These are phyloP conservation scores for Blastocystis sp. DNA, from an alignment of 352 stramenopile species.

Conservation along the genomic window DNA sequence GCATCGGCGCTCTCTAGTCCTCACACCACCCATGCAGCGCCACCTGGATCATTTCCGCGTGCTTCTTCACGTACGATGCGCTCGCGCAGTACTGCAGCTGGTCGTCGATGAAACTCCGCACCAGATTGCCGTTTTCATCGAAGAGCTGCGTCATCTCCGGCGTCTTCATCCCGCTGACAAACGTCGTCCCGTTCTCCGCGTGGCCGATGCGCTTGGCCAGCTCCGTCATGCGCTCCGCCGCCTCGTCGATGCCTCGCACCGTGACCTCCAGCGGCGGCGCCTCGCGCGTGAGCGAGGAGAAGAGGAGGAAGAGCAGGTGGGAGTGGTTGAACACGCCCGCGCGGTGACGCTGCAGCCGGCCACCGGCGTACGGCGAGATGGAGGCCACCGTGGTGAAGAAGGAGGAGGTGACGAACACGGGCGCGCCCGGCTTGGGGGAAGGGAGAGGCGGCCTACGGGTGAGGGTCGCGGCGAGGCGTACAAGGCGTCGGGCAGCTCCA, in stretches of 20 bases:
- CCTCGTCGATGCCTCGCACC: slow-evolving; percentile 9
- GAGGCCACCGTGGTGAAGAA: not conserved
- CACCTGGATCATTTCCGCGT: not conserved
- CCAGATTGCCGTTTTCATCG: not conserved
- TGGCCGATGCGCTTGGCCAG: slow-evolving; percentile 16
- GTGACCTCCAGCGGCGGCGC: slow-evolving; percentile 16
- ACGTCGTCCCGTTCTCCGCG: slow-evolving; percentile 4
- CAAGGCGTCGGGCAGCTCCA: not conserved
- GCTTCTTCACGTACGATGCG: slow-evolving; percentile 22
- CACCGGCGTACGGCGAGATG: not conserved
- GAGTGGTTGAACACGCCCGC: not conserved
- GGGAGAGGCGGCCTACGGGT: not conserved
- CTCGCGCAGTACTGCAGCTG: not conserved
- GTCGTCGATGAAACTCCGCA: not conserved
- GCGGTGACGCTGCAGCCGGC: not conserved
- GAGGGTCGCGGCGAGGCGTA: not conserved
- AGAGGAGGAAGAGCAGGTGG: slow-evolving; percentile 2
- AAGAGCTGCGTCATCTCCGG: slow-evolving; percentile 22
- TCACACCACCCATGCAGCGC: not conserved
- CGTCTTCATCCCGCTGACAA: slow-evolving; percentile 9
- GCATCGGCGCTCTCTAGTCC: slow-evolving; percentile 13
- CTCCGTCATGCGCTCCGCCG: not conserved
- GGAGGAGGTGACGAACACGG: slow-evolving; percentile 10
- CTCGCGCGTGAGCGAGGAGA: slow-evolving; percentile 31
- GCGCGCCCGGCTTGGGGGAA: not conserved